Base-by-base conservation (phyloP, 2,329 filamentous ascomycete genomes). In the Sporothrix humicola region DNA sequence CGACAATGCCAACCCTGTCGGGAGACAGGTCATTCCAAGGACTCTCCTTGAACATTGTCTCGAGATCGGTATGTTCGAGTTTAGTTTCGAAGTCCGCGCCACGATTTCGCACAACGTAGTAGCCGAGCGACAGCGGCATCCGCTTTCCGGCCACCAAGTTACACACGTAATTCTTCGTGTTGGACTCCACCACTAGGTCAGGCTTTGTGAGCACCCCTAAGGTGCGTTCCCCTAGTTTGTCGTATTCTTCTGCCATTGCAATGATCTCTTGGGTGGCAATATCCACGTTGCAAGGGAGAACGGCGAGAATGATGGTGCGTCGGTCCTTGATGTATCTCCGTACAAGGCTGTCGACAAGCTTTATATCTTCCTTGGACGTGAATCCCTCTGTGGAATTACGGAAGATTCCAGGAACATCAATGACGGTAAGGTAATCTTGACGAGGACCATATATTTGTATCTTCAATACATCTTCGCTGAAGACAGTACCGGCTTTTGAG, bases 201-300 rank as follows among this genome's bases (percentile, higher is more conserved):
- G 52, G 52, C 8, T 56, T 56, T 23, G 52, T 56, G 12, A 56
- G 52, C 52, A 56, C 52, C 7, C 26, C 58, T 23, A 61, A 37
- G 26, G 58, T 61, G 58, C 58, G 58, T 37, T 61, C 58, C 4
- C 58, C 58, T 8, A 15, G 58, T 61, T 37, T 37, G 58, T 61
- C 58, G 58, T 61, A 61, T 37, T 61, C 58, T 15, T 61, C 58
- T 23, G 58, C 58, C 58, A 61, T 9, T 13, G 58, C 58, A 37
- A 61, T 61, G 58, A 61, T 61, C 58, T 61, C 58, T 37, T 61
- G 58, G 58, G 58, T 61, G 58, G 58, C 58, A 61, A 61, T 61
- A 26, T 61, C 58, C 26, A 61, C 58, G 58, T 61, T 61, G 58
- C 58, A 61, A 37, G 58, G 58, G 13, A 61, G 23, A 37, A 61